Percentiles rank a stretch among this genome's conserved stretches.
phyloP scores from a whole-genome alignment of 1,284 basidiomycete genomes.

The Ustilago hordei region DNA sequence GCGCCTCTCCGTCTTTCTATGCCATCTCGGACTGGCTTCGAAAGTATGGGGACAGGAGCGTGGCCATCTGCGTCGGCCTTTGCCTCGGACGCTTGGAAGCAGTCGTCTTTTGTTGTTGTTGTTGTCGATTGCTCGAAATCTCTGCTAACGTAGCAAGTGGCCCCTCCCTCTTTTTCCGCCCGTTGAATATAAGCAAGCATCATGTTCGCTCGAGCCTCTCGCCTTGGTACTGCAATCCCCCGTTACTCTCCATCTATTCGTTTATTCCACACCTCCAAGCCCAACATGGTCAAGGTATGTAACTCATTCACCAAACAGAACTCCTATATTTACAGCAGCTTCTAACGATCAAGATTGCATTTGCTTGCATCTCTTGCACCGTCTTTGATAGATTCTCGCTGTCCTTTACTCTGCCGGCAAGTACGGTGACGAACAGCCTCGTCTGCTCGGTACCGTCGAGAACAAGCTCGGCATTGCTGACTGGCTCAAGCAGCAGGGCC shows the following conservation, averaged over 20 bases:
- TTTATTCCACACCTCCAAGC: slow-evolving; percentile 39
- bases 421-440: slow-evolving; percentile 83
- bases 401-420: slow-evolving; percentile 78
- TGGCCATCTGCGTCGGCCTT: slow-evolving; percentile 23
- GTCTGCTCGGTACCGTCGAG: slow-evolving; percentile 88
- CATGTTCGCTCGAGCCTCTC: slow-evolving; percentile 39
- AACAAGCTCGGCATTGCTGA: slow-evolving; percentile 74
- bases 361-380: not conserved
- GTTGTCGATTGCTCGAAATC: not conserved
- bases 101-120: not conserved
- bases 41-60: slow-evolving; percentile 2
- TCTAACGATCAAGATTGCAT: not conserved
- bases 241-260: slow-evolving; percentile 27
- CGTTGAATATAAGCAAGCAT: slow-evolving; percentile 21
- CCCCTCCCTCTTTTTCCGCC: not conserved
- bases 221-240: slow-evolving; percentile 28
- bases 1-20: not conserved
- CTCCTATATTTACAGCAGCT: not conserved
- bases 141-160: not conserved
- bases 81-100: slow-evolving; percentile 18
- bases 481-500: slow-evolving; percentile 76
- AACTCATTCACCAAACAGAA: not conserved
- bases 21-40: not conserved
- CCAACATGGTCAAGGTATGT: slow-evolving; percentile 58
- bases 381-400: slow-evolving; percentile 76